Evolutionary conservation across 2,329 filamentous ascomycete species (phyloP), one percentile per base, ranked within the genome.

Genomic region (Colletotrichum plurivorum): DNA sequence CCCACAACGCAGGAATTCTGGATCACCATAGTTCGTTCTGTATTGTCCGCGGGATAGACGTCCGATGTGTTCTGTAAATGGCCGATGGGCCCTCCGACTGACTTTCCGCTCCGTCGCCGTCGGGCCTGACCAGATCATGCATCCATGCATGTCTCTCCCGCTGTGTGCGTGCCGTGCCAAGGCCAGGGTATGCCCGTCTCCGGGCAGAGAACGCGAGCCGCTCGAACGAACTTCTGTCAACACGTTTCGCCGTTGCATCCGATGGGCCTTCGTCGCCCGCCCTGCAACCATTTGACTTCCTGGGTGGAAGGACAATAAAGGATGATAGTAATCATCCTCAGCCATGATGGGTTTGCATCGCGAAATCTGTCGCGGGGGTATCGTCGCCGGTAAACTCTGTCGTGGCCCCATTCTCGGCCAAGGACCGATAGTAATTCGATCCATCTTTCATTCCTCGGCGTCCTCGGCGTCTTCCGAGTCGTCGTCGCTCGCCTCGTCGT

Each of bases 381-480:
- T 31, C 22, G 18, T n/a, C 39, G 18, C 4, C 41, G 15, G 16
- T 18, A 51, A 69, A 59, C 52, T 46, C 22, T 55, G 8, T 36
- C 25, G 39, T 65, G 16, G 13, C 12, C 54, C 31, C 36, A 69
- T 55, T 5, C 18, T 36, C 52, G 51, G 48, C 31, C 45, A 41
- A 43, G 57, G 9, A 8, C 15, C n/a, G 4, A 15, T 3, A 43
- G 16, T 15, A 43, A 15, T 43, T 25, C 39, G 8, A 61, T 31
- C 55, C 51, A 20, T n/a, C 54, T 39, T 6, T 18, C 36, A n/a
- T 41, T 25, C 13, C 16, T 48, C 18, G 20, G 22, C 74, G 1
- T 74, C 75, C 9, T 78, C 75, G n/a, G 75, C 73, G 2, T 75
- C 72, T 7, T 75, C 74, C 52, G 72, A 73, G 3, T 75, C 31